Evolutionary conservation across 1,284 basidiomycete genomes (phyloP).

Genomic region (Irpex sp.): DNA sequence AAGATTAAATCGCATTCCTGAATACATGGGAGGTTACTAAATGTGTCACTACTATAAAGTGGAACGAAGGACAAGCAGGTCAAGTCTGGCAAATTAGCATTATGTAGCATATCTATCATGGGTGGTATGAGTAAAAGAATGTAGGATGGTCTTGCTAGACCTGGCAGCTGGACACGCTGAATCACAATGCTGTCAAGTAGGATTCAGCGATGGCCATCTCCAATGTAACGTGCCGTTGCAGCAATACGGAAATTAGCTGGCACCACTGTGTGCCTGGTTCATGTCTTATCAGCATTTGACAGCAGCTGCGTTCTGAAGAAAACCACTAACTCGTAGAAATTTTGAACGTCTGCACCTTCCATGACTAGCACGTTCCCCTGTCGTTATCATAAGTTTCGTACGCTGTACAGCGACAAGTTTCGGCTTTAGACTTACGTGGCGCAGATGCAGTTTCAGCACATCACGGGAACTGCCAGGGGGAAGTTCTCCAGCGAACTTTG

Average conservation of each 20-base stretch:
- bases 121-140: not conserved
- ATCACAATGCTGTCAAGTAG: not conserved
- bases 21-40: no score
- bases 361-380: constrained; percentile 76
- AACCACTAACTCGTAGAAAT: constrained; percentile 57
- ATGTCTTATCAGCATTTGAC: not conserved
- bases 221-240: constrained; percentile 49
- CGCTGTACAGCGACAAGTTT: not conserved
- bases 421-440: constrained; percentile 51
- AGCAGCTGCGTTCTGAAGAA: no score
- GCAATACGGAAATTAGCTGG: constrained; percentile 51
- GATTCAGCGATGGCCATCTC: constrained; percentile 14
- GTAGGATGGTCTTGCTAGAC: not conserved
- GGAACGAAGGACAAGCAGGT: no score
- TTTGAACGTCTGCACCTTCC: constrained; percentile 65
- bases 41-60: no score
- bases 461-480: constrained; percentile 31
- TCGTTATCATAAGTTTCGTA: not conserved
- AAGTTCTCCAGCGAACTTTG: constrained; percentile 29
- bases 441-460: constrained; percentile 53
- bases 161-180: not conserved
- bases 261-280: constrained; percentile 42
- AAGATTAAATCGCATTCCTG: not conserved
- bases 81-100: no score
- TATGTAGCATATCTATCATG: no score